Evolutionary conservation across 805 yeast species (phyloP), one percentile per base, ranked within the genome.

Genomic region (Alloascoidea africana): DNA sequence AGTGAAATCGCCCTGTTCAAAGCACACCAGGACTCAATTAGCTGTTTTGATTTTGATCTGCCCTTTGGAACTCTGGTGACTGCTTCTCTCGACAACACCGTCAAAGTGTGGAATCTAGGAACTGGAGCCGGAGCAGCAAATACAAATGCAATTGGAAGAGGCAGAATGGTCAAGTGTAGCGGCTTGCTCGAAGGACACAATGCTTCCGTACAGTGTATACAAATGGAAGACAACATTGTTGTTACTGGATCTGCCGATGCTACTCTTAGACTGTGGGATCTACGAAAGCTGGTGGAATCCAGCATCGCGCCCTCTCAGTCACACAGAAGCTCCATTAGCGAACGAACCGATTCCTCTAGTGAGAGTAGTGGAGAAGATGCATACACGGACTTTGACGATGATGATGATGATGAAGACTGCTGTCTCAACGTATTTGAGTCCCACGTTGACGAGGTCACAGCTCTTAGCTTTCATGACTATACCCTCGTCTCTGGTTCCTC

Each of bases 21-120:
- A 13, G 74, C 75, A 1, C 83, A 76, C 47, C 62, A 61, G 3
- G 71, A 65, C 34, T 44, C 69, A 2, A 60, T 81, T 16, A 65
- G 72, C 1, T 63, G 73, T 23, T 51, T 80, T 41, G 86, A 76
- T 44, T 79, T 80, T 51, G 85, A 79, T 49, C 60, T 68, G 16
- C 89, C 89, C 11, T 80, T 76, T 54, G 87, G 86, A 2, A 73
- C 74, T 1, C 47, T 84, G 54, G 87, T 85, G 2, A 70, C 87
- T 13, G 84, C 94, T 0, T 72, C 85, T 8, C 58, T 73, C 46
- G 94, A 85, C 52, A 82, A 77, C 51, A 71, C 80, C 0, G 78
- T 85, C 3, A 67, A 78, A 44, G 80, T 86, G 3, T 86, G 95
- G 95, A 94, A 86, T 59, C 55, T 80, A 46, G 68, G 77, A 30